Conservation (phyloP, 2,329 filamentous ascomycete genomes). For the Apiospora marii region DNA sequence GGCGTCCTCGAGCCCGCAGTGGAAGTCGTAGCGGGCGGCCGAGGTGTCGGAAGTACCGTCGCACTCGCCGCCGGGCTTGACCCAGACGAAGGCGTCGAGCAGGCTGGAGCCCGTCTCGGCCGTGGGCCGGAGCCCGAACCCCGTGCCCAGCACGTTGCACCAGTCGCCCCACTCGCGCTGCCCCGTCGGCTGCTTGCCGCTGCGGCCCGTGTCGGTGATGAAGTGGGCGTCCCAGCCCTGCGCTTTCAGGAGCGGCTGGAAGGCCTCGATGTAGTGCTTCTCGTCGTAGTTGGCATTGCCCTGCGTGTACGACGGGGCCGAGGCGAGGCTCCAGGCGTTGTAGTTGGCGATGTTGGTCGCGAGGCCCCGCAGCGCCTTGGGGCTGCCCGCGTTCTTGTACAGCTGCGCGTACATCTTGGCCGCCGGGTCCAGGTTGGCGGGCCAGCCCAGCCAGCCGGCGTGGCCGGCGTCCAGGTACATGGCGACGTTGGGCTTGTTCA, state of each 20-base stretch:
- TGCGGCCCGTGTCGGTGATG: constrained; percentile 43
- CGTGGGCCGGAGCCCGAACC: constrained; percentile 64
- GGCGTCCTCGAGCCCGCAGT: constrained; percentile 62
- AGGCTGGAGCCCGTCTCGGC: constrained; percentile 60
- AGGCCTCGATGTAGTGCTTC: constrained; percentile 66
- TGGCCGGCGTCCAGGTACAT: constrained; percentile 68
- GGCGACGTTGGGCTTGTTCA: constrained; percentile 63
- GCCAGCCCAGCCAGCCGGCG: constrained; percentile 66
- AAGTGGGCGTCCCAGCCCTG: constrained; percentile 52
- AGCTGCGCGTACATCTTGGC: constrained; percentile 55
- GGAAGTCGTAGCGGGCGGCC: constrained; percentile 56
- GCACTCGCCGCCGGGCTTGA: constrained; percentile 65
- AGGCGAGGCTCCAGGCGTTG: constrained; percentile 55
- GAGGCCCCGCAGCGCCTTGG: constrained; percentile 59
- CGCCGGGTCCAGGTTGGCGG: constrained; percentile 58
- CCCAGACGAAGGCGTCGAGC: constrained; percentile 68
- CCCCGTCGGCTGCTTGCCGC: constrained; percentile 58
- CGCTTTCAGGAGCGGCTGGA: constrained; percentile 67
- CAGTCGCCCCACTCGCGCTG: constrained; percentile 65
- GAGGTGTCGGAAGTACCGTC: constrained; percentile 50
- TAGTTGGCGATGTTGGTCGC: constrained; percentile 68
- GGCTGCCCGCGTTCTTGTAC: constrained; percentile 59
- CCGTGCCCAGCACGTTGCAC: constrained; percentile 66
- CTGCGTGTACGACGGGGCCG: constrained; percentile 51
- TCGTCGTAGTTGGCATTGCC: constrained; percentile 60